Evolutionary conservation across 73 alveolate species (phyloP).

Genomic region (Paramecium sexaurelia): DNA sequence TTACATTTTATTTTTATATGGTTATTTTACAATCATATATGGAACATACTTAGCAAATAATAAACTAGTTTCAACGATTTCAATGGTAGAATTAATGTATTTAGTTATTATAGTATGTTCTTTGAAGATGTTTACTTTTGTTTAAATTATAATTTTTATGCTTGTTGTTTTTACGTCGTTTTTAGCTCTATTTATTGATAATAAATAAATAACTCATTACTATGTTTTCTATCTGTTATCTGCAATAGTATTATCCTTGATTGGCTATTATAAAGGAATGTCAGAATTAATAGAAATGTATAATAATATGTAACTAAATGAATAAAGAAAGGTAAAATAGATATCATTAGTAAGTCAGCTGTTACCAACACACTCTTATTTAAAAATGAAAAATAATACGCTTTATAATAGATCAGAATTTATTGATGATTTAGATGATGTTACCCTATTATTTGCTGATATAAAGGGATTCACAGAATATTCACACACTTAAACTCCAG

Average conservation of each 20-base stretch:
- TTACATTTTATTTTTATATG: neutral
- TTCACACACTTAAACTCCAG: constrained; percentile 55
- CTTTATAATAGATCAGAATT: constrained; percentile 27
- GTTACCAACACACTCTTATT: constrained; percentile 47
- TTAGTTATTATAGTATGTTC: neutral
- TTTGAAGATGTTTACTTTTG: constrained; percentile 12
- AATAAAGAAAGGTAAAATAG: constrained; percentile 3
- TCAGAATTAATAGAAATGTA: neutral
- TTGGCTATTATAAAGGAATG: neutral
- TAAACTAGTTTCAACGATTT: neutral
- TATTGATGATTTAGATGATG: constrained; percentile 69
- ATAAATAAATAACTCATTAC: neutral
- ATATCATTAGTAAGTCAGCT: constrained; percentile 35
- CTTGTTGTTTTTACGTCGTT: neutral
- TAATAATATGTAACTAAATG: constrained; percentile 32
- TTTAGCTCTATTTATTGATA: neutral
- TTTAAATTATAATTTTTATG: neutral
- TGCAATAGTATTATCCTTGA: neutral
- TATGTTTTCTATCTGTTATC: neutral
- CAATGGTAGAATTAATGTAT: constrained; percentile 16
- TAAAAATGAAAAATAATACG: constrained; percentile 21
- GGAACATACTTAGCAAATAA: neutral
- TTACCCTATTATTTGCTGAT: constrained; percentile 68
- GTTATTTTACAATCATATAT: neutral
- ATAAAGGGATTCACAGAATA: constrained; percentile 67